Evolutionary conservation across 495 filamentous ascomycete species (phyloP).

Genomic region (Saxispiralis lemnorum): DNA sequence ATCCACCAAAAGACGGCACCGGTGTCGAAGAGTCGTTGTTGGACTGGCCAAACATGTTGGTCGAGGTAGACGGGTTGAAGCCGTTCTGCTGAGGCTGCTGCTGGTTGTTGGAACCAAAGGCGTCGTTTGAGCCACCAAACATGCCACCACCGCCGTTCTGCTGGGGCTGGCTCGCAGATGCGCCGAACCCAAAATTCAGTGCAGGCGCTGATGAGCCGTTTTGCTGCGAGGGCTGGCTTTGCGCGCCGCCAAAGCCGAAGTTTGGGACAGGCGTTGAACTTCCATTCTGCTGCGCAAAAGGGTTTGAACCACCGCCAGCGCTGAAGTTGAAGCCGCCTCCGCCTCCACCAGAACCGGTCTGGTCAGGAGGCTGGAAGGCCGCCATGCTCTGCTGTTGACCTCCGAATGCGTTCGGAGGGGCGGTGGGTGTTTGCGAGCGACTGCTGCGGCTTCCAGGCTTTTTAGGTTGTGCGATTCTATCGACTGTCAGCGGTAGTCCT

Average conservation of each 20-base stretch:
- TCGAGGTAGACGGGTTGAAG: constrained; percentile 3
- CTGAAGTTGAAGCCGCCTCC: constrained; percentile 13
- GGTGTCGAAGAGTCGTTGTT: background rate
- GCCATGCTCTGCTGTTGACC: constrained; percentile 5
- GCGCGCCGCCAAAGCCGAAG: background rate
- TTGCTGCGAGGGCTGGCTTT: constrained; percentile 1
- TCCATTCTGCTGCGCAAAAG: constrained; percentile 1
- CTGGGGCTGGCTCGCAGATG: constrained; percentile 2
- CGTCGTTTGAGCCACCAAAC: background rate
- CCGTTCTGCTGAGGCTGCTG: constrained; percentile 11
- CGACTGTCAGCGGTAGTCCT: too few relatives aligned
- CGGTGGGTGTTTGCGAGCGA: constrained; percentile 4
- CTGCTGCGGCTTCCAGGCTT: constrained; percentile 3
- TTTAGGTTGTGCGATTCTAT: constrained; percentile 8
- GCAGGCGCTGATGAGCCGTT: constrained; percentile 1
- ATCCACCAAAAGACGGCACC: background rate
- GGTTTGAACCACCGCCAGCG: background rate
- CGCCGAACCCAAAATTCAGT: constrained; percentile 10
- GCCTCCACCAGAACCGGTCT: background rate
- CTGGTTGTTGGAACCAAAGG: constrained; percentile 3
- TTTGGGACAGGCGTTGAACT: background rate
- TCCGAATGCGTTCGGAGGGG: background rate
- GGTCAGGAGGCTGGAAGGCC: constrained; percentile 7
- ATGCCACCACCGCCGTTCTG: background rate
- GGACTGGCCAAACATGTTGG: constrained; percentile 1